Conservation (phyloP, 2,329 filamentous ascomycete genomes). For the Fusarium chaquense region DNA sequence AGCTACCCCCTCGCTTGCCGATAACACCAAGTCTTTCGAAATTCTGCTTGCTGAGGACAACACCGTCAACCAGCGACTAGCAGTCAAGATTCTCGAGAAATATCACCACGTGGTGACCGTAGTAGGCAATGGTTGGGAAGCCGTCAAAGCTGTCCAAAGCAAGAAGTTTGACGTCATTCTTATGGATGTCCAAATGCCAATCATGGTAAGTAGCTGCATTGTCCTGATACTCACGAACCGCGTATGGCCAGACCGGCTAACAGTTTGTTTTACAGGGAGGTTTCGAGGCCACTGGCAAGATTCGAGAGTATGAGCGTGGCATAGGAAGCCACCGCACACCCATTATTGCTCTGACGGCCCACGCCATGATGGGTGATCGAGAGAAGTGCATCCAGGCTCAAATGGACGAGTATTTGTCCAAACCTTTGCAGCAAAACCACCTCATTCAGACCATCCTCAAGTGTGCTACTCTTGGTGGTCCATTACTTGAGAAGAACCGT, state of each 20-base stretch:
- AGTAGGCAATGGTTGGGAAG: constrained; percentile 93
- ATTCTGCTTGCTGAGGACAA: constrained; percentile 97
- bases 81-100: constrained; percentile 96
- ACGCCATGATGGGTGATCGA: constrained; percentile 98
- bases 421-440: constrained; percentile 95
- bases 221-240: neutral
- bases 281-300: constrained; percentile 96
- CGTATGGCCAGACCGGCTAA: constrained; percentile 50
- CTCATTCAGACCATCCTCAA: constrained; percentile 98
- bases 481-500: constrained; percentile 80
- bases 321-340: constrained; percentile 85
- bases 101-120: constrained; percentile 94
- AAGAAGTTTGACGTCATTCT: constrained; percentile 96
- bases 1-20: constrained; percentile 88
- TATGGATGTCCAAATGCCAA: constrained; percentile 99
- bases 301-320: constrained; percentile 91
- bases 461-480: constrained; percentile 90
- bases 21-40: constrained; percentile 95
- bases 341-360: constrained; percentile 95
- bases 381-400: constrained; percentile 98
- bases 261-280: constrained; percentile 72
- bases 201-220: constrained; percentile 75
- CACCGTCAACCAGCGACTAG: constrained; percentile 93
- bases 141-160: constrained; percentile 90
- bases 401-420: constrained; percentile 99